Evolutionary conservation across 805 yeast species (phyloP).

Genomic region (Yarrowia bubula): DNA sequence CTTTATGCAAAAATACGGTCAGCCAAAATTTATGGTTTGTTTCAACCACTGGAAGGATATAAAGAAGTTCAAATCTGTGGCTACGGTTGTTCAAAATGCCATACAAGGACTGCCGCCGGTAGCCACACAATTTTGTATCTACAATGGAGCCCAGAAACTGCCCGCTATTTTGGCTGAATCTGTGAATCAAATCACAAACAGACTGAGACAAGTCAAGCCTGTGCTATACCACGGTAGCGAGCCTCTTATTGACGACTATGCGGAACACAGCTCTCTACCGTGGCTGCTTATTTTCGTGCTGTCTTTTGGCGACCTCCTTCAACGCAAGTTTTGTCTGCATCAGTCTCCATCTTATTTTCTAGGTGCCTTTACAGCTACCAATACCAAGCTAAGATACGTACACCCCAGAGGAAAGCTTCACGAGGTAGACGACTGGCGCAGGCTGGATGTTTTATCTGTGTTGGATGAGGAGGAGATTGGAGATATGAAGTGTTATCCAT

Average conservation of each 20-base stretch:
- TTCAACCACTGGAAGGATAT: not conserved
- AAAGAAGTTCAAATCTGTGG: not conserved
- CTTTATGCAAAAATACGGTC: not conserved
- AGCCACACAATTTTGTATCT: not conserved
- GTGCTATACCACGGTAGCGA: too few species aligned
- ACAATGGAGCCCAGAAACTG: not conserved
- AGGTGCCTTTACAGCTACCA: not conserved
- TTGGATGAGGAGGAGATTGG: not conserved
- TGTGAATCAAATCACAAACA: too few species aligned
- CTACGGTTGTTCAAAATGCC: not conserved
- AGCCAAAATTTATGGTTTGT: not conserved
- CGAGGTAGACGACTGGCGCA: not conserved
- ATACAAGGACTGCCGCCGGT: not conserved
- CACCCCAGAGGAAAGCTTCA: too few species aligned
- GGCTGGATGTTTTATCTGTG: not conserved
- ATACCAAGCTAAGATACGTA: not conserved
- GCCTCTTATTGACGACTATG: too few species aligned
- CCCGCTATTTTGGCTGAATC: not conserved
- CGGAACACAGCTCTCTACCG: too few species aligned
- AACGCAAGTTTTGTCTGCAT: not conserved
- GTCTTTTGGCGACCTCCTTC: not conserved
- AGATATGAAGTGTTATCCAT: not conserved
- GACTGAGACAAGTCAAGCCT: too few species aligned
- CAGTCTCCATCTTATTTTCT: not conserved
- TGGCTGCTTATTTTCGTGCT: not conserved